Percentiles rank a stretch among this genome's conserved stretches.
Evolutionary conservation across 2,329 filamentous ascomycete genomes (phyloP).

Genomic region (Zelopaecilomyces penicillatus): DNA sequence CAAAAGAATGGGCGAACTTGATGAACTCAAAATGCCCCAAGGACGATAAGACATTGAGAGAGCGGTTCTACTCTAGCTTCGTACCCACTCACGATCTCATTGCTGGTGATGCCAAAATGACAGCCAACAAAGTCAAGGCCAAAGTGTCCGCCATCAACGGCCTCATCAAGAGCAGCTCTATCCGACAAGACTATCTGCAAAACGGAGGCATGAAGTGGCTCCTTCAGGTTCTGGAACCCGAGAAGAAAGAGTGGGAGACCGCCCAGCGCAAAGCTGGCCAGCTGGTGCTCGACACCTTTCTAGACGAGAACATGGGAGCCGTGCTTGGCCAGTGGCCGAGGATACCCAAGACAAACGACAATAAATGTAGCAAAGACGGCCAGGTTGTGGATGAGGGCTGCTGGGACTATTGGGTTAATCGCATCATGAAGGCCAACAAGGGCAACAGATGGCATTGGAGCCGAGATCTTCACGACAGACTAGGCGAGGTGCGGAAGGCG

Average conservation of each 20-base stretch:
- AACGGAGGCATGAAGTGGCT: slow-evolving; percentile 45
- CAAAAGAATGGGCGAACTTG: slow-evolving; percentile 37
- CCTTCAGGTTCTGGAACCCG: slow-evolving; percentile 41
- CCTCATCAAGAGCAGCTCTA: slow-evolving; percentile 44
- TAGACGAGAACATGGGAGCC: slow-evolving; percentile 58
- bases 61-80: slow-evolving; percentile 34
- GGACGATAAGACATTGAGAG: slow-evolving; percentile 21
- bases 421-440: slow-evolving; percentile 29
- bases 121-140: slow-evolving; percentile 24
- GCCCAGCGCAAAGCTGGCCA: slow-evolving; percentile 48
- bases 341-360: slow-evolving; percentile 23
- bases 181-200: slow-evolving; percentile 48
- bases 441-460: slow-evolving; percentile 37
- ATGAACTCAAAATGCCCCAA: slow-evolving; percentile 28
- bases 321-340: slow-evolving; percentile 48
- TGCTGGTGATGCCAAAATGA: slow-evolving; percentile 9
- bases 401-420: slow-evolving; percentile 47
- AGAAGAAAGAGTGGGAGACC: slow-evolving; percentile 39
- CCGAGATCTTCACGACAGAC: slow-evolving; percentile 28
- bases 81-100: slow-evolving; percentile 20
- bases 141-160: slow-evolving; percentile 46
- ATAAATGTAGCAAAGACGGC: slow-evolving; percentile 26
- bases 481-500: slow-evolving; percentile 25
- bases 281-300: slow-evolving; percentile 55
- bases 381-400: slow-evolving; percentile 39